phyloP scores from a whole-genome alignment of 2,329 filamentous ascomycete species.

The Colletotrichum costaricense region DNA sequence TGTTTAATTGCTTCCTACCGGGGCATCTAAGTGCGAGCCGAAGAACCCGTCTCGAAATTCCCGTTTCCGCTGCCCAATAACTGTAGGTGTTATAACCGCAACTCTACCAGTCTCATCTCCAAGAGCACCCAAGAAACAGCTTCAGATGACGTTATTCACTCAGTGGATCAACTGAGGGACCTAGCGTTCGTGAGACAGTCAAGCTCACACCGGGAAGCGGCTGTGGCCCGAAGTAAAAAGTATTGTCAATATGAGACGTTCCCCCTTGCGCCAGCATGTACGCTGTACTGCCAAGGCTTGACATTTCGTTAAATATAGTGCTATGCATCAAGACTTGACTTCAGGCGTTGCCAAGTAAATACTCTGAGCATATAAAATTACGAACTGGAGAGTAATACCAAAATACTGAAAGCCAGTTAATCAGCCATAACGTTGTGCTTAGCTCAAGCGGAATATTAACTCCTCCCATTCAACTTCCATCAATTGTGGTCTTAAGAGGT shows the following conservation, averaged over 20 bases:
- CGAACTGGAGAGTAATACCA: not conserved
- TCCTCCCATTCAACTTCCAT: too few relatives aligned
- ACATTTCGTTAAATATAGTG: constrained; percentile 19
- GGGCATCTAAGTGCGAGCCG: not conserved
- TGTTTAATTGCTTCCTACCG: not conserved
- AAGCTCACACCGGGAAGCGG: not conserved
- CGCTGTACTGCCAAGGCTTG: constrained; percentile 15
- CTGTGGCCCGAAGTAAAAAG: not conserved
- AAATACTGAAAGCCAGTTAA: not conserved
- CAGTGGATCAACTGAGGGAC: not conserved
- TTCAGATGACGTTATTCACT: not conserved
- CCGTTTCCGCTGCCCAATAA: not conserved
- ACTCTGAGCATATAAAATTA: not conserved
- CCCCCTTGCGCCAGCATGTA: constrained; percentile 11
- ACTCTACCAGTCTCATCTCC: not conserved
- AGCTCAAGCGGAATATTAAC: too few relatives aligned
- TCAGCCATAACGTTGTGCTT: too few relatives aligned
- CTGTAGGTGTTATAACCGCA: not conserved
- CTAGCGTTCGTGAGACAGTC: not conserved
- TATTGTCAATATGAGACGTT: constrained; percentile 25
- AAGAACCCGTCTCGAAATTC: not conserved
- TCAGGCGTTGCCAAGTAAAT: not conserved
- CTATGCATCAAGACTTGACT: not conserved
- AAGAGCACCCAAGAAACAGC: not conserved
- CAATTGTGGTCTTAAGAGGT: not conserved